Conservation (phyloP, 2,329 filamentous ascomycete genomes). For the Cytospora leucostoma region DNA sequence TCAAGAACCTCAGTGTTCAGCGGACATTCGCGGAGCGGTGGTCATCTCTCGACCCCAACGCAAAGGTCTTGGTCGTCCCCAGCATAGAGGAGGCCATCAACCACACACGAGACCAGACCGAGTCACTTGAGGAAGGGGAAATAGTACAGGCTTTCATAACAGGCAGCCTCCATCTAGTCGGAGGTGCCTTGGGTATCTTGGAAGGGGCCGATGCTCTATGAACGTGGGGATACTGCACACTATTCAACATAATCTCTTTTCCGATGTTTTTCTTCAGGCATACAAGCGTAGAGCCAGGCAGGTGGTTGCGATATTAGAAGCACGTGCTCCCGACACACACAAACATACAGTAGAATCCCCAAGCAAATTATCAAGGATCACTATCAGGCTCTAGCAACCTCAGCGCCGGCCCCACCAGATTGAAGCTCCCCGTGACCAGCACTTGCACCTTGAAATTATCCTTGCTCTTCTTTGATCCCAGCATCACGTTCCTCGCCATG, state of each 20-base stretch:
- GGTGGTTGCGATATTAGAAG: background rate
- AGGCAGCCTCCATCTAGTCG: conserved; percentile 51
- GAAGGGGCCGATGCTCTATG: conserved; percentile 35
- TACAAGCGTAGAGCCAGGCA: background rate
- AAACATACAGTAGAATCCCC: conserved; percentile 24
- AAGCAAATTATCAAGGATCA: conserved; percentile 21
- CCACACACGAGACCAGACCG: conserved; percentile 43
- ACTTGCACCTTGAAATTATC: conserved; percentile 32
- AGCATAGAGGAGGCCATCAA: conserved; percentile 59
- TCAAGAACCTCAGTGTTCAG: conserved; percentile 55
- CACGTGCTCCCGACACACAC: conserved; percentile 26
- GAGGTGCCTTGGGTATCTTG: conserved; percentile 40
- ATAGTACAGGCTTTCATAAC: conserved; percentile 50
- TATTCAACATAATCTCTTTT: background rate
- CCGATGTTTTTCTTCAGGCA: background rate
- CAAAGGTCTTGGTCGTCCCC: conserved; percentile 49
- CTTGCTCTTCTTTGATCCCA: conserved; percentile 20
- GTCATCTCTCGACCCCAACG: conserved; percentile 48
- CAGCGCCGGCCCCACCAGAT: conserved; percentile 60
- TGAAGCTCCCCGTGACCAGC: conserved; percentile 63
- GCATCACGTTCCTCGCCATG: conserved; percentile 17
- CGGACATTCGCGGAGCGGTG: conserved; percentile 55
- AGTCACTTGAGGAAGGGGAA: conserved; percentile 30
- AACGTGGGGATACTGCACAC: background rate
- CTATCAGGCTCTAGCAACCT: conserved; percentile 46